A percentile compares a stretch with the other conserved stretches of the same genome.
Conservation (phyloP, 2,329 filamentous ascomycete genomes). For the Colletotrichum sp. region DNA sequence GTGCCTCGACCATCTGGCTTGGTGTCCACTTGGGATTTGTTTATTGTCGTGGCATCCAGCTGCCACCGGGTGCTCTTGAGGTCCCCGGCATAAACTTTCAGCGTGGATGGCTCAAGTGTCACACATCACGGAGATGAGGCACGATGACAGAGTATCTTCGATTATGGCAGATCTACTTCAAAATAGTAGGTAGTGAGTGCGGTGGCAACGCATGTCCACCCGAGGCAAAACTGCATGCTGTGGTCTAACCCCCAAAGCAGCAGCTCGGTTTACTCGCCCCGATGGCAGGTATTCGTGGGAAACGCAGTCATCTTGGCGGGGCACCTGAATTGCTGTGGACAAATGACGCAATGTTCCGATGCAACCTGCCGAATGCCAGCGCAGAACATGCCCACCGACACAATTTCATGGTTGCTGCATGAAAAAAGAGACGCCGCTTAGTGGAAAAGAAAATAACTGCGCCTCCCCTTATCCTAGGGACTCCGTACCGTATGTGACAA, state of each 20-base stretch:
- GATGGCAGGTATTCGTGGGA: neutral
- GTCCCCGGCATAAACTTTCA: neutral
- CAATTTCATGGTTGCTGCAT: neutral
- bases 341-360: constrained; percentile 13
- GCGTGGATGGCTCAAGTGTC: neutral
- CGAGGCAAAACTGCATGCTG: neutral
- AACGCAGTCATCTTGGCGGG: constrained; percentile 1
- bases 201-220: neutral
- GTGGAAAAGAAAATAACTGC: neutral
- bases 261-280: neutral
- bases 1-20: neutral
- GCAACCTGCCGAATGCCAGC: neutral
- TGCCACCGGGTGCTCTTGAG: neutral
- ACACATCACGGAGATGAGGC: neutral
- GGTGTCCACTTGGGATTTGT: neutral
- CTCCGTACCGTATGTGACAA: constrained; percentile 14
- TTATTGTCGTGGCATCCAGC: neutral
- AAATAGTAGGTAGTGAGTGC: neutral
- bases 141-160: neutral
- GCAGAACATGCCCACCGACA: neutral
- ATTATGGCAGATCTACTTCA: neutral
- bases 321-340: neutral
- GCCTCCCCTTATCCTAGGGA: constrained; percentile 3
- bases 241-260: neutral
- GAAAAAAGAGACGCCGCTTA: neutral